Evolutionary conservation across 148 eudicot species (phyloP), one percentile per base, ranked within the genome.

Genomic region (Camellia sinensis): DNA sequence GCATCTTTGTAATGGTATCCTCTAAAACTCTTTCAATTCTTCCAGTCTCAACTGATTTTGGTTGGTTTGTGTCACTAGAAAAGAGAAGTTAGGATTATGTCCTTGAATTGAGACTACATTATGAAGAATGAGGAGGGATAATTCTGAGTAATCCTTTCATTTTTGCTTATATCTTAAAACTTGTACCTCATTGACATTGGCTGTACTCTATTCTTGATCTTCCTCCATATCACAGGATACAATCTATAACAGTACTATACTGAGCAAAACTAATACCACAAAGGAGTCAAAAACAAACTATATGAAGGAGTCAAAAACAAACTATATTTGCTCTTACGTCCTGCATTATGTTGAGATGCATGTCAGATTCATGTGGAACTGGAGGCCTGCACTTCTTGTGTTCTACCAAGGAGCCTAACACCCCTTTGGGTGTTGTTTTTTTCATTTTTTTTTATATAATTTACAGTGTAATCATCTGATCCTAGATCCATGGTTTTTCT

Each of bases 1-100:
- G 99, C 61, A 93, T 95, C 10, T 95, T 95, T 84, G 99, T 95
- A 22, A 95, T 95, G 99, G 97, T 95, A 93, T 79, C 68, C 80
- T 79, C 81, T 80, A 22, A 54, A 43, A n/a, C 73, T 3, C 73
- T 46, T 78, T 80, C 44, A 71, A 46, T 63, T 78, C 45, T 74
- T 10, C 19, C 62, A 48, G 61, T 46, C 79, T 78, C 64, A 53
- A 45, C 50, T 22, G 66, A 29, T 56, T 53, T 78, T 10, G 15
- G 14, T 18, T 67, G 17, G 22, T 67, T 52, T 52, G 14, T 18
- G 5, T 66, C 0, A 21, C 75, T 50, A 53, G 46, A 67, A 21
- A 60, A 17, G 19, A 15, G 18, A 64, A 21, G 37, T 64, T 29
- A 29, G 22, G 67, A 64, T 64, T 29, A 29, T 64, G 37, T 6